Evolutionary conservation across 805 yeast species (phyloP), one percentile per base, ranked within the genome.

Genomic region (Millerozyma acaciae): DNA sequence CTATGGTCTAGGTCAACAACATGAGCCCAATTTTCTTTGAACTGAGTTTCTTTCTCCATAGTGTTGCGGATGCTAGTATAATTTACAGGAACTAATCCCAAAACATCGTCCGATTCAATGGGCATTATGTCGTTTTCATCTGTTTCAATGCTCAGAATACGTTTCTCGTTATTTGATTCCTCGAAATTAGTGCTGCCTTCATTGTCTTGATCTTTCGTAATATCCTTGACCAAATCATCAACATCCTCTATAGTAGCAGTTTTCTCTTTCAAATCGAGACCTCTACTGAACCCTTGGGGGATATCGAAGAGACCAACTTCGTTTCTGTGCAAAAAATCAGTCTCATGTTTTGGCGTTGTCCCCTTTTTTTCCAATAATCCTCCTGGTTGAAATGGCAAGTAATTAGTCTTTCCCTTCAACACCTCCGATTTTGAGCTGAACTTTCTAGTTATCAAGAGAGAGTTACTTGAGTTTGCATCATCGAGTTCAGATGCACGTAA

Each of bases 371-470:
- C 48, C 19, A 48, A 55, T 25, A 69, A 53, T 2, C 97, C 97
- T 44, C 98, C 97, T 0, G 98, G 98, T 37, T 82, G 80, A 52
- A 93, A 93, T 0, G 98, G 98, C 48, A 90, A 60, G 47, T 74
- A 84, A 13, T 78, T 73, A 0, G 94, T 70, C 3, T 77, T 68
- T 0, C 97, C 97, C 29, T 70, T 65, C 3, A 86, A 60, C 2
- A 79, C 64, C 25, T 77, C 81, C n/a, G 65, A 65, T 42, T 75
- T 76, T 5, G 82, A 68, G 10, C 79, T 76, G 41, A 78, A 73
- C 33, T 78, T 73, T 42, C 98, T 69, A 19, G 75, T 77, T 37
- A 88, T 54, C 1, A 95, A 81, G 28, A 88, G 63, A 0, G 95
- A 83, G 39, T 79, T 81, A 8, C 80, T 69, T 10, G 88, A 75